Percentiles rank a stretch among this genome's conserved stretches.
Evolutionary conservation across 2,329 filamentous ascomycete genomes (phyloP).

Genomic region (Didymella segeticola): DNA sequence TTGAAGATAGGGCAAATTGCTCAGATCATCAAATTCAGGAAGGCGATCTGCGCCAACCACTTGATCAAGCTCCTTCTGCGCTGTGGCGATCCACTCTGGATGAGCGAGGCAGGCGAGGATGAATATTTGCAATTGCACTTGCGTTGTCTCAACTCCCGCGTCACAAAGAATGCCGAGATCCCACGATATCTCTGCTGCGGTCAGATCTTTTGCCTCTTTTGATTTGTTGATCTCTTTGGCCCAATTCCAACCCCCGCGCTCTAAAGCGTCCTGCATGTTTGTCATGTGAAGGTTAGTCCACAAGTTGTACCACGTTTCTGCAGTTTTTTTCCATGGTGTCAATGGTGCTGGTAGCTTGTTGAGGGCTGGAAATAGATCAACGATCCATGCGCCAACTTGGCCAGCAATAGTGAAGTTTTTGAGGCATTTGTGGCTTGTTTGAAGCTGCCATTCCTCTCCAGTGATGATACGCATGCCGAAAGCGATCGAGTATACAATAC

Average conservation of each 20-base stretch:
- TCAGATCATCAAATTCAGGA: conserved; percentile 30
- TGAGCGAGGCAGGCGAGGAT: conserved; percentile 17
- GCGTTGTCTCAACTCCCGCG: conserved; percentile 32
- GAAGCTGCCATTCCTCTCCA: conserved; percentile 26
- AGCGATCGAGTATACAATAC: conserved; percentile 48
- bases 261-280: conserved; percentile 22
- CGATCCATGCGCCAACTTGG: conserved; percentile 48
- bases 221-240: conserved; percentile 22
- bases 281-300: conserved; percentile 24
- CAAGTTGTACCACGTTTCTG: conserved; percentile 21
- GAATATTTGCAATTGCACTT: conserved; percentile 13
- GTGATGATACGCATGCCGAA: conserved; percentile 48
- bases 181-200: conserved; percentile 23
- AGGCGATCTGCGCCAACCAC: conserved; percentile 27
- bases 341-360: conserved; percentile 50
- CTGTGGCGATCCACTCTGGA: conserved; percentile 15
- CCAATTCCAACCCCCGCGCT: conserved; percentile 32
- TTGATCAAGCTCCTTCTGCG: conserved; percentile 28
- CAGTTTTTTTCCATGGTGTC: conserved; percentile 38
- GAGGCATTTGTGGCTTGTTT: conserved; percentile 18
- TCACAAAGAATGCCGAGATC: conserved; percentile 28
- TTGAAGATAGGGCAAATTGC: conserved; percentile 34
- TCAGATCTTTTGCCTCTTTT: conserved; percentile 19
- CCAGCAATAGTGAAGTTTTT: conserved; percentile 20
- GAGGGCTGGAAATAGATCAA: conserved; percentile 53